These are phyloP conservation scores for Lactifluus echinatus DNA, from an alignment of 768 basidiomycete species.

Conservation along the genomic window DNA sequence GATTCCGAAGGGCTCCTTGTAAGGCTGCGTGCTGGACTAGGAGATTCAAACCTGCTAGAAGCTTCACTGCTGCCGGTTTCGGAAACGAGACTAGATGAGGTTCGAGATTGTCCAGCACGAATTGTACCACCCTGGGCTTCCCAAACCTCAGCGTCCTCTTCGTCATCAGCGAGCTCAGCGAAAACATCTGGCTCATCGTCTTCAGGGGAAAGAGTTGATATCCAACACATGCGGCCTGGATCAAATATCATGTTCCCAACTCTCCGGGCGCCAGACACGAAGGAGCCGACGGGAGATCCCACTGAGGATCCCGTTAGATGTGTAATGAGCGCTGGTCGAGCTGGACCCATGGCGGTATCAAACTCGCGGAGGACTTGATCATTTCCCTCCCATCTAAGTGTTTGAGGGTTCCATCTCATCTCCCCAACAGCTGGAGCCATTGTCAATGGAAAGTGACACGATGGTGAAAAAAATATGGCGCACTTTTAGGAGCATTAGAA, in stretches of 20 bases:
- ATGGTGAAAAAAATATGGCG: conserved; percentile 21
- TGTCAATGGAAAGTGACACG: conserved; percentile 13
- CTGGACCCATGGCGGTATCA: conserved; percentile 70
- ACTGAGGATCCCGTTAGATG: conserved; percentile 85
- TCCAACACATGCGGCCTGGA: conserved; percentile 90
- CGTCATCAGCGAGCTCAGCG: conserved; percentile 85
- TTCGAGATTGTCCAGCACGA: conserved; percentile 42
- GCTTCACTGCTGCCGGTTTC: conserved; percentile 26
- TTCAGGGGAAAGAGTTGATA: conserved; percentile 75
- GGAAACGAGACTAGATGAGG: conserved; percentile 19
- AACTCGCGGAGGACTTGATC: conserved; percentile 88
- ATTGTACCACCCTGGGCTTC: conserved; percentile 75
- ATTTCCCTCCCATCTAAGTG: conserved; percentile 95
- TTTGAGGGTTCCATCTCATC: conserved; percentile 94
- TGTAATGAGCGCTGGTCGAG: conserved; percentile 91
- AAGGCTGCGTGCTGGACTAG: conserved; percentile 55
- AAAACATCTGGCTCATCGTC: conserved; percentile 97
- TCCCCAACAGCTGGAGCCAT: conserved; percentile 72
- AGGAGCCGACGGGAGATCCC: conserved; percentile 67
- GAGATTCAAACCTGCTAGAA: conserved; percentile 32
- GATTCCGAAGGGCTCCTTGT: conserved; percentile 64
- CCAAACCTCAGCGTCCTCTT: conserved; percentile 67
- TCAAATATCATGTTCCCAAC: conserved; percentile 99
- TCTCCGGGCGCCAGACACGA: conserved; percentile 71
- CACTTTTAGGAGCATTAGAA: conserved; percentile 63